phyloP scores from a whole-genome alignment of 2,329 filamentous ascomycete genomes.

The Graphilbum ipis-grandicollis region DNA sequence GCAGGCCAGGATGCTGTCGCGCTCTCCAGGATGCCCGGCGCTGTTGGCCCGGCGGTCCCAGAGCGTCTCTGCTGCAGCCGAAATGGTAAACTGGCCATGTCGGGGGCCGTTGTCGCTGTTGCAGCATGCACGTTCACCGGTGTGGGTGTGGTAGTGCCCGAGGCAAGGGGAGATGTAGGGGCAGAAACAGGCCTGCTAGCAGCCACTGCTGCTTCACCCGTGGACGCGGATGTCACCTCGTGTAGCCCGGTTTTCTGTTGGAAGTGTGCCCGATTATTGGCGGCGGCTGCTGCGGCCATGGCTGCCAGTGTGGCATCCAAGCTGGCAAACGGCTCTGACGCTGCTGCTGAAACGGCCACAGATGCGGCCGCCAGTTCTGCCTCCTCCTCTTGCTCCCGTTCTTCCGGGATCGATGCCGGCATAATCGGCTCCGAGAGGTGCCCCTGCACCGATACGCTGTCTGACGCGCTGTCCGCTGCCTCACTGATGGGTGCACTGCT shows the following conservation, averaged over 20 bases:
- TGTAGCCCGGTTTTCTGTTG: too few relatives aligned
- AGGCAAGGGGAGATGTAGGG: too few relatives aligned
- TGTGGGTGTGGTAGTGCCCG: too few relatives aligned
- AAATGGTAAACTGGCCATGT: constrained; percentile 1
- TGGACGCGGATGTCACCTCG: too few relatives aligned
- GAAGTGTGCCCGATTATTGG: too few relatives aligned
- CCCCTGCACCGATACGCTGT: constrained; percentile 32
- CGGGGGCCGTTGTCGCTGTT: constrained; percentile 1
- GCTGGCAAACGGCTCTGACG: constrained; percentile 1
- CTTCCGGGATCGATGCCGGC: constrained; percentile 39
- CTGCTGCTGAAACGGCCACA: not conserved
- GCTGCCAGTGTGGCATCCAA: constrained; percentile 3
- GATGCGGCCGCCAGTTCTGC: not conserved
- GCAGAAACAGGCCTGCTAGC: too few relatives aligned
- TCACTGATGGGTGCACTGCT: constrained; percentile 29
- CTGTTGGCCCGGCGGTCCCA: too few relatives aligned
- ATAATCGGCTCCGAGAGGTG: constrained; percentile 45
- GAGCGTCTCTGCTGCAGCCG: not conserved
- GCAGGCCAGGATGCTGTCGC: not conserved
- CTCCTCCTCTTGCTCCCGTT: constrained; percentile 31
- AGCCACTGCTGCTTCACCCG: too few relatives aligned
- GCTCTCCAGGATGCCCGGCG: too few relatives aligned
- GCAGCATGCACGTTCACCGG: too few relatives aligned
- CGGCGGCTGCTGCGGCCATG: not conserved
- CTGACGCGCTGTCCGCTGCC: constrained; percentile 27